phyloP scores from a whole-genome alignment of 768 basidiomycete species.

The Udeniomyces megalosporus region DNA sequence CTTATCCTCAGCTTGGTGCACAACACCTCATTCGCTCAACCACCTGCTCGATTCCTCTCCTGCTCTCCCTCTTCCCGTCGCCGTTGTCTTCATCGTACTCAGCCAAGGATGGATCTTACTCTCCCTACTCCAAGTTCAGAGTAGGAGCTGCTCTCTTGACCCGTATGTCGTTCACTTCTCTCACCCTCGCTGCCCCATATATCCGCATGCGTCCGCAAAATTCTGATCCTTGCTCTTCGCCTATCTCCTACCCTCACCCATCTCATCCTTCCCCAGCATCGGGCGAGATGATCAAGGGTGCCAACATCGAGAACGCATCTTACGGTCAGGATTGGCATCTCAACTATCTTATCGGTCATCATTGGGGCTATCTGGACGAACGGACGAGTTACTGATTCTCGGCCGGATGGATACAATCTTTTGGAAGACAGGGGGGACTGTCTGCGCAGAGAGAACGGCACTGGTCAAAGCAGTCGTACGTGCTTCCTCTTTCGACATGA shows the following conservation, averaged over 20 bases:
- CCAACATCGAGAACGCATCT: conserved; percentile 86
- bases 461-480: conserved; percentile 84
- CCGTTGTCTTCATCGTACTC: neutral
- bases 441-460: conserved; percentile 90
- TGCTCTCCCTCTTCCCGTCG: neutral
- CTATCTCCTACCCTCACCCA: no score
- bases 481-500: conserved; percentile 15
- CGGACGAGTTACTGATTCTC: neutral
- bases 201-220: no score
- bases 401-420: neutral
- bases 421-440: conserved; percentile 49
- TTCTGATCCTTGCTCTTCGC: no score
- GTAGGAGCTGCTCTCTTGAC: conserved; percentile 77
- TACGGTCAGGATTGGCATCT: conserved; percentile 62
- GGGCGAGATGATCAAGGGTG: conserved; percentile 61
- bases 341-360: no score
- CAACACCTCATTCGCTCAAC: no score
- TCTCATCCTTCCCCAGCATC: neutral
- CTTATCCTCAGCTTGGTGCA: no score
- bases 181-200: no score
- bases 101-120: conserved; percentile 50
- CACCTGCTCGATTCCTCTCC: neutral
- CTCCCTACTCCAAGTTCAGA: conserved; percentile 69
- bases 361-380: neutral
- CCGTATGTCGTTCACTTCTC: conserved; percentile 21